A percentile compares a stretch with the other conserved stretches of the same genome.
phyloP scores from a whole-genome alignment of 495 filamentous ascomycete genomes.

The Cenococcum geophilum region DNA sequence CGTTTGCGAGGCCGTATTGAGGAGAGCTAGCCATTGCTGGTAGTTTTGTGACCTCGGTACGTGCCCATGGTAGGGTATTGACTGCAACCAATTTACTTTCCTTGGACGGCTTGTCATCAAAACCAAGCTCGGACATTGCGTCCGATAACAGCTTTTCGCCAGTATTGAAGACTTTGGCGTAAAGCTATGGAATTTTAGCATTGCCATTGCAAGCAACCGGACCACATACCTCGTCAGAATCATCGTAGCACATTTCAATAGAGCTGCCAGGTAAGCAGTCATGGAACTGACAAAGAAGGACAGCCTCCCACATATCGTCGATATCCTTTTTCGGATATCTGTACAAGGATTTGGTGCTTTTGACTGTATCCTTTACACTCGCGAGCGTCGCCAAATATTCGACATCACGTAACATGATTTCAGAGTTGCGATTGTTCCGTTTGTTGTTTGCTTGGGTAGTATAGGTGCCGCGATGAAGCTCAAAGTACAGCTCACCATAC shows the following conservation, averaged over 20 bases:
- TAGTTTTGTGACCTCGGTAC: conserved; percentile 63
- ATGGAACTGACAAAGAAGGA: conserved; percentile 89
- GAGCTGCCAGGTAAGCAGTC: conserved; percentile 92
- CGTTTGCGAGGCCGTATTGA: conserved; percentile 45
- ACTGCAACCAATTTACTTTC: conserved; percentile 48
- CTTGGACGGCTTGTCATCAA: conserved; percentile 40
- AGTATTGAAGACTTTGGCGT: conserved; percentile 72
- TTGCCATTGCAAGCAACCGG: neutral
- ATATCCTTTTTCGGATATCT: conserved; percentile 87
- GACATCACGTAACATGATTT: conserved; percentile 76
- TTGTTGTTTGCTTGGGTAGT: conserved; percentile 98
- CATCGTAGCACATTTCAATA: conserved; percentile 96
- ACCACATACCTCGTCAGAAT: conserved; percentile 64
- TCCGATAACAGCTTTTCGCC: conserved; percentile 65
- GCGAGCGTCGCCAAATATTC: conserved; percentile 86
- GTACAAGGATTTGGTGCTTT: conserved; percentile 45
- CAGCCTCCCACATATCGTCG: conserved; percentile 87
- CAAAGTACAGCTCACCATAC: conserved; percentile 98
- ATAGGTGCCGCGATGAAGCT: conserved; percentile 92
- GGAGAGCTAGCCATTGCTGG: conserved; percentile 40
- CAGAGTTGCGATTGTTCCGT: conserved; percentile 78
- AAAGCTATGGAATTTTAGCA: conserved; percentile 47
- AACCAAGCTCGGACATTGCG: conserved; percentile 60
- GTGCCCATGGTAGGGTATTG: conserved; percentile 80
- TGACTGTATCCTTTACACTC: conserved; percentile 54